A percentile compares a stretch with the other conserved stretches of the same genome.
These are phyloP conservation scores for Venturia oleaginea DNA, from an alignment of 2,329 filamentous ascomycete genomes.

Conservation along the genomic window DNA sequence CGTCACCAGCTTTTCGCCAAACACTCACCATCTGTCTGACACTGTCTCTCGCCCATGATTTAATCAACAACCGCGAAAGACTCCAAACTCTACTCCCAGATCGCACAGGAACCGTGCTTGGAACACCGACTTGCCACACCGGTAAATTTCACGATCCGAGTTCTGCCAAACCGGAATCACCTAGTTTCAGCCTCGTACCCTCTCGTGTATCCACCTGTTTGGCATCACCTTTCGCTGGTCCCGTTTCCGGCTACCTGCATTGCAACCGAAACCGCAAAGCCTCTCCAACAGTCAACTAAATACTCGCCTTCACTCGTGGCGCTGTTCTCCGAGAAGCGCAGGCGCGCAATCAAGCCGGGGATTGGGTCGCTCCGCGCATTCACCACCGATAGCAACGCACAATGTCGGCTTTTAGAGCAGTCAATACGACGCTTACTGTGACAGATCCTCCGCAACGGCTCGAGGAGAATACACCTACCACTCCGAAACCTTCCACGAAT, in stretches of 20 bases:
- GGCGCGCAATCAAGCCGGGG: slow-evolving; percentile 37
- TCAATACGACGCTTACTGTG: slow-evolving; percentile 46
- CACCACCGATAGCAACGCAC: slow-evolving; percentile 10
- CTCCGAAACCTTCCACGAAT: slow-evolving; percentile 39
- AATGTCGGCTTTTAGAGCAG: slow-evolving; percentile 52
- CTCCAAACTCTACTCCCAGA: not conserved
- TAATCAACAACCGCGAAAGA: not conserved
- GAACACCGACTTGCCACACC: not conserved
- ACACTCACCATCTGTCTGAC: slow-evolving; percentile 3
- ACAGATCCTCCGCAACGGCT: slow-evolving; percentile 28
- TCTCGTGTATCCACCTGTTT: not conserved
- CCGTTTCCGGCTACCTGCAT: not conserved
- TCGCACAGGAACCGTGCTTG: slow-evolving; percentile 2
- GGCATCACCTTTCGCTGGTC: not conserved
- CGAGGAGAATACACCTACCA: slow-evolving; percentile 46
- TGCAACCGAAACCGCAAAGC: not conserved
- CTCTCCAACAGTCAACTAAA: not conserved
- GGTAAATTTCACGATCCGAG: not conserved
- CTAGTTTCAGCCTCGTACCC: slow-evolving; percentile 5
- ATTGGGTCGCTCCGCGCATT: slow-evolving; percentile 53
- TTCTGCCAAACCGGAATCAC: not conserved
- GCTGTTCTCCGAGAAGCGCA: not conserved
- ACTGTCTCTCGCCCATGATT: not conserved
- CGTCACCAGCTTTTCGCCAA: slow-evolving; percentile 2
- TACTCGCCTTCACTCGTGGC: not conserved